Evolutionary conservation across 2,329 filamentous ascomycete genomes (phyloP).

Genomic region (Nothopassalora personata): DNA sequence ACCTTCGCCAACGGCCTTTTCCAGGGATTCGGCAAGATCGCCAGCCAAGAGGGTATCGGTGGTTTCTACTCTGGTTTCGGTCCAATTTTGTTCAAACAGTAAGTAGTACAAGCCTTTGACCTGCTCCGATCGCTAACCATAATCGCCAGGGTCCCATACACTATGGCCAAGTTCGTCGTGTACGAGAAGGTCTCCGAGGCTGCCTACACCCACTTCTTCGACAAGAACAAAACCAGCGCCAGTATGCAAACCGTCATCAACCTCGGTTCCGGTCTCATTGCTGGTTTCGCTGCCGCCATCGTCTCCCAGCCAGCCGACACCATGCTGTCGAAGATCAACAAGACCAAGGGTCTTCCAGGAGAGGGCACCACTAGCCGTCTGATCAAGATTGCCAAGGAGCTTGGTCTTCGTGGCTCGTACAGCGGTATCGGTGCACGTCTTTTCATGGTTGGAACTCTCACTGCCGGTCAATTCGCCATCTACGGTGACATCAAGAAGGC

Average conservation of each 20-base stretch:
- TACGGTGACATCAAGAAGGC: slow-evolving; percentile 61
- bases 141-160: slow-evolving; percentile 69
- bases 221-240: slow-evolving; percentile 65
- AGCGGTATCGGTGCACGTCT: slow-evolving; percentile 75
- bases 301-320: slow-evolving; percentile 88
- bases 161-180: slow-evolving; percentile 92
- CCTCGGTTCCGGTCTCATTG: slow-evolving; percentile 77
- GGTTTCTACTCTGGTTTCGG: slow-evolving; percentile 92
- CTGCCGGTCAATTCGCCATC: slow-evolving; percentile 80
- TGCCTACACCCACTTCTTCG: slow-evolving; percentile 57
- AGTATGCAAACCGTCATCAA: slow-evolving; percentile 73
- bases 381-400: slow-evolving; percentile 83
- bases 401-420: slow-evolving; percentile 70
- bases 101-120: slow-evolving; percentile 17
- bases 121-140: slow-evolving; percentile 5
- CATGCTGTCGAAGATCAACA: slow-evolving; percentile 95
- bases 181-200: slow-evolving; percentile 81
- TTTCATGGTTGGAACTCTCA: slow-evolving; percentile 70
- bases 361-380: slow-evolving; percentile 75
- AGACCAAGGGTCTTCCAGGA: slow-evolving; percentile 81
- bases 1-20: slow-evolving; percentile 76
- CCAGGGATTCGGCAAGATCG: slow-evolving; percentile 75
- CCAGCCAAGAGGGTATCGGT: slow-evolving; percentile 73
- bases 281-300: slow-evolving; percentile 79
- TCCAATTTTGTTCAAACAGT: slow-evolving; percentile 78